A percentile compares a stretch with the other conserved stretches of the same genome.
Evolutionary conservation across 2,329 filamentous ascomycete genomes (phyloP).

Genomic region (Calonectria hongkongensis): DNA sequence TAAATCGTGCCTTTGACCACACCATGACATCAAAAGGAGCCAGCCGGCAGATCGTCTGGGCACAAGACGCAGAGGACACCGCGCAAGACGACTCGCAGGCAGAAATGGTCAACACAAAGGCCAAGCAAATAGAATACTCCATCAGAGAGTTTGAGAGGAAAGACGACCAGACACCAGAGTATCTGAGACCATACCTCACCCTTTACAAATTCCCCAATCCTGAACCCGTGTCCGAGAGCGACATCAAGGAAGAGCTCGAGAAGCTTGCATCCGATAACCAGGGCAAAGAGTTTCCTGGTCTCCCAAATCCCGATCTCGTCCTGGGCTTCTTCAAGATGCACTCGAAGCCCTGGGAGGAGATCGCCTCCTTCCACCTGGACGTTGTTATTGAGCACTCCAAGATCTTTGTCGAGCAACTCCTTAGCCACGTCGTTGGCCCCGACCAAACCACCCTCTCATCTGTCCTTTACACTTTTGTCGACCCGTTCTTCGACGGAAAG

Average conservation of each 20-base stretch:
- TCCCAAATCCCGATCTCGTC: conserved; percentile 60
- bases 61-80: not conserved
- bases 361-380: conserved; percentile 61
- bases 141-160: conserved; percentile 24
- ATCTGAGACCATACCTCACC: conserved; percentile 56
- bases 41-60: conserved; percentile 42
- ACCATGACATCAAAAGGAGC: conserved; percentile 54
- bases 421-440: conserved; percentile 58
- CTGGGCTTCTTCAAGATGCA: conserved; percentile 64
- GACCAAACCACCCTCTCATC: conserved; percentile 43
- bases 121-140: conserved; percentile 9
- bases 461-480: conserved; percentile 51
- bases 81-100: not conserved
- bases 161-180: conserved; percentile 44
- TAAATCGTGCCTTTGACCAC: conserved; percentile 56
- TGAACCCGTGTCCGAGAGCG: conserved; percentile 30
- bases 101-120: conserved; percentile 24
- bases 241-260: conserved; percentile 56
- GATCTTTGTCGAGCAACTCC: conserved; percentile 61
- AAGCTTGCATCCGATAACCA: conserved; percentile 60
- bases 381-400: conserved; percentile 56
- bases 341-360: conserved; percentile 61
- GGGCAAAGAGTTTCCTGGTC: conserved; percentile 64
- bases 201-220: conserved; percentile 58
- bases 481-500: conserved; percentile 60